Evolutionary conservation across 345 rosid species (phyloP).

Genomic region (Hibiscus syriacus): DNA sequence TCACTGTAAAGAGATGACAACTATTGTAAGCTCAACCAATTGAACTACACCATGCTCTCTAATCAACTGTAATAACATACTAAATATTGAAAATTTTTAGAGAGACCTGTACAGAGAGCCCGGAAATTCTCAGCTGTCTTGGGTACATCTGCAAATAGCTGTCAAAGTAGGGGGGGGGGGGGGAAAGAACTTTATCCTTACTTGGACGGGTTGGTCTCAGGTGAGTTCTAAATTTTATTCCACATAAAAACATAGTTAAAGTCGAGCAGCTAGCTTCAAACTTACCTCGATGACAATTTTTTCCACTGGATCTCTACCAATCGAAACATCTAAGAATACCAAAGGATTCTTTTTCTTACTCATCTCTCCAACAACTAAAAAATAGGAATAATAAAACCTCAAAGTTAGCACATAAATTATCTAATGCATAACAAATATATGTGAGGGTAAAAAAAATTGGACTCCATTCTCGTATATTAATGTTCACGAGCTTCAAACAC

Average conservation of each 20-base stretch:
- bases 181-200: background rate
- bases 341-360: slow-evolving; percentile 67
- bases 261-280: background rate
- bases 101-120: slow-evolving; percentile 85
- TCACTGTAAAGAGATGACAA: background rate
- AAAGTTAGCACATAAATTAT: background rate
- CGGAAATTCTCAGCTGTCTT: slow-evolving; percentile 94
- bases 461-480: background rate
- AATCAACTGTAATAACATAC: background rate
- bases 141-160: slow-evolving; percentile 91
- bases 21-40: background rate
- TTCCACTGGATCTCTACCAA: slow-evolving; percentile 58
- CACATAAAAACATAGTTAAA: background rate
- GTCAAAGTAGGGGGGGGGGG: slow-evolving; percentile 17
- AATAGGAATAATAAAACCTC: slow-evolving; percentile 5
- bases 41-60: background rate
- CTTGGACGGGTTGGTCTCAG: background rate
- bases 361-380: slow-evolving; percentile 36
- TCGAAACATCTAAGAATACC: slow-evolving; percentile 70
- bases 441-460: background rate
- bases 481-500: background rate
- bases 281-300: slow-evolving; percentile 81
- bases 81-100: slow-evolving; percentile 3
- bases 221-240: background rate
- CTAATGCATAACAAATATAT: background rate